Evolutionary conservation across 139 green algal genomes (phyloP).

Genomic region (Pseudopediastrum boryanum): DNA sequence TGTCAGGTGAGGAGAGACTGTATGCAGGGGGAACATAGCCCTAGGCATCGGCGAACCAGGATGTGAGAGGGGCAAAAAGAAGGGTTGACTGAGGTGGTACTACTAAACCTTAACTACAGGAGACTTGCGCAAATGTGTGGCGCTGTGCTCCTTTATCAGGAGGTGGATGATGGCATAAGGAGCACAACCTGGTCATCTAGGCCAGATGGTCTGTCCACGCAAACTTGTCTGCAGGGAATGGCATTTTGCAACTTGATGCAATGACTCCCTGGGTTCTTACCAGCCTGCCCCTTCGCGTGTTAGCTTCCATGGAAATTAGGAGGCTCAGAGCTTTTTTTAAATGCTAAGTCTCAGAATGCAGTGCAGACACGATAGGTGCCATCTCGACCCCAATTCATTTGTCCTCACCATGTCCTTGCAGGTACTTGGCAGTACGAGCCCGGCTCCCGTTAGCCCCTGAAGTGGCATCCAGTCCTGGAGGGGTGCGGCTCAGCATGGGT

Average conservation of each 20-base stretch:
- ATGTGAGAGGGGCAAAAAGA: neutral
- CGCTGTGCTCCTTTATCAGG: neutral
- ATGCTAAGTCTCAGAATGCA: no score
- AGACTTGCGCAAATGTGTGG: neutral
- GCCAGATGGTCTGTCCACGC: neutral
- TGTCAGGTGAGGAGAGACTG: conserved; percentile 61
- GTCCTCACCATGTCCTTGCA: neutral
- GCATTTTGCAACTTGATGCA: neutral
- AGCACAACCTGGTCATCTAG: neutral
- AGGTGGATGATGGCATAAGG: neutral
- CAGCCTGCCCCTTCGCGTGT: neutral
- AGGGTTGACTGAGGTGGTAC: neutral
- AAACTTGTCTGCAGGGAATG: neutral
- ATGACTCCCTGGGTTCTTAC: neutral
- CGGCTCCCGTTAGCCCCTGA: no score
- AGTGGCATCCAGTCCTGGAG: no score
- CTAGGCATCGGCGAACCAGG: no score
- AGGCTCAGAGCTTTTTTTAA: no score
- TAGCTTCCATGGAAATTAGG: no score
- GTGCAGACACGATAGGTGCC: no score
- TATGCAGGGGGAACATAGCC: no score
- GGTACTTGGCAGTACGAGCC: conserved; percentile 51
- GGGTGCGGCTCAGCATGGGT: no score
- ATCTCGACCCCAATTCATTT: neutral
- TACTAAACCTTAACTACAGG: neutral